phyloP scores from a whole-genome alignment of 2,329 filamentous ascomycete genomes.

The Pestalotiopsis sp. region DNA sequence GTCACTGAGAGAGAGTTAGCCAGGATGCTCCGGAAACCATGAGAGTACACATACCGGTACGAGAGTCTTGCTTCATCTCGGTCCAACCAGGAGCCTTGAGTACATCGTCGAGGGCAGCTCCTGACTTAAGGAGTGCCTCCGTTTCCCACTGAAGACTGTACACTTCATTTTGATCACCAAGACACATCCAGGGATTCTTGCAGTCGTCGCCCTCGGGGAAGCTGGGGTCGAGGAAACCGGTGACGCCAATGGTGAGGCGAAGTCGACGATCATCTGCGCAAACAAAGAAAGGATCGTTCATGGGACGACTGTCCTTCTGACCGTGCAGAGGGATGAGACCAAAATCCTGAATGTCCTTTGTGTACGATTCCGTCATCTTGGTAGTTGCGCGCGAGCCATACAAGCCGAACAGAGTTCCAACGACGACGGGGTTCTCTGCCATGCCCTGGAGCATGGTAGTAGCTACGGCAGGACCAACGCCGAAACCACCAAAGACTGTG shows the following conservation, averaged over 20 bases:
- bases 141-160: slow-evolving; percentile 87
- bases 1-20: not conserved
- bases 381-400: slow-evolving; percentile 82
- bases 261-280: slow-evolving; percentile 66
- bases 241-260: slow-evolving; percentile 80
- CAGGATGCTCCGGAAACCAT: not conserved
- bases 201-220: slow-evolving; percentile 57
- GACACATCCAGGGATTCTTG: slow-evolving; percentile 73
- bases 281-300: slow-evolving; percentile 53
- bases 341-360: slow-evolving; percentile 86
- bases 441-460: slow-evolving; percentile 80
- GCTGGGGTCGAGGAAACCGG: slow-evolving; percentile 76
- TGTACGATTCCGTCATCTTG: slow-evolving; percentile 87
- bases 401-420: slow-evolving; percentile 89
- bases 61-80: slow-evolving; percentile 57
- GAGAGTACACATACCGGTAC: slow-evolving; percentile 40
- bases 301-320: slow-evolving; percentile 37
- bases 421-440: slow-evolving; percentile 76
- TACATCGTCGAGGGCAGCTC: slow-evolving; percentile 75
- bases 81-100: slow-evolving; percentile 82
- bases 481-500: slow-evolving; percentile 74
- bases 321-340: slow-evolving; percentile 77
- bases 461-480: slow-evolving; percentile 72
- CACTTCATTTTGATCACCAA: slow-evolving; percentile 74
- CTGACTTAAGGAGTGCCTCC: slow-evolving; percentile 75